Percentiles rank a stretch among this genome's conserved stretches.
phyloP scores from a whole-genome alignment of 2,329 filamentous ascomycete genomes.

The Fusarium temperatum region DNA sequence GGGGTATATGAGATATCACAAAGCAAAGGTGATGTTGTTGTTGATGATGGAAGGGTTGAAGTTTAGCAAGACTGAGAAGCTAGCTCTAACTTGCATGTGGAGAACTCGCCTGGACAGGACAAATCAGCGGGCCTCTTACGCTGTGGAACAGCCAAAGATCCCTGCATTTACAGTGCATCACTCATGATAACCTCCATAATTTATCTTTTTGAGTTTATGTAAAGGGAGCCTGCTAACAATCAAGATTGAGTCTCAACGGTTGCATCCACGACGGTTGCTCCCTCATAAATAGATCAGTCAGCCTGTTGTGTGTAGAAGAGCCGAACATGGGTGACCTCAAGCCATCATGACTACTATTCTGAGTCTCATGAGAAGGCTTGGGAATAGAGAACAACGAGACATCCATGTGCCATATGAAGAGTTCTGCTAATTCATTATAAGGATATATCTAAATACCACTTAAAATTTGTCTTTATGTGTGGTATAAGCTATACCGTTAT shows the following conservation, averaged over 20 bases:
- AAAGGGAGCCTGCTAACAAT: neutral
- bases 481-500: neutral
- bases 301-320: neutral
- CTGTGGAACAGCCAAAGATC: constrained; percentile 14
- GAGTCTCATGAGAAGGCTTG: neutral
- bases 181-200: neutral
- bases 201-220: neutral
- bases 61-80: constrained; percentile 38
- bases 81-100: constrained; percentile 24
- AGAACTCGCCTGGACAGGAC: constrained; percentile 12
- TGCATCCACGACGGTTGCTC: neutral
- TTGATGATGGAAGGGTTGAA: constrained; percentile 10
- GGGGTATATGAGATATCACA: neutral
- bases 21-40: neutral
- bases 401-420: fast-evolving
- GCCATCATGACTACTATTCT: neutral
- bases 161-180: neutral
- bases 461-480: neutral
- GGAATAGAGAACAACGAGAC: too few relatives aligned
- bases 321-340: neutral
- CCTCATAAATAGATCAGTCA: neutral
- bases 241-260: fast-evolving
- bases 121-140: constrained; percentile 2
- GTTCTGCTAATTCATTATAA: fast-evolving
- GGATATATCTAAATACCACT: neutral